phyloP scores from a whole-genome alignment of 768 basidiomycete genomes.

The Leccinum rimulosum region DNA sequence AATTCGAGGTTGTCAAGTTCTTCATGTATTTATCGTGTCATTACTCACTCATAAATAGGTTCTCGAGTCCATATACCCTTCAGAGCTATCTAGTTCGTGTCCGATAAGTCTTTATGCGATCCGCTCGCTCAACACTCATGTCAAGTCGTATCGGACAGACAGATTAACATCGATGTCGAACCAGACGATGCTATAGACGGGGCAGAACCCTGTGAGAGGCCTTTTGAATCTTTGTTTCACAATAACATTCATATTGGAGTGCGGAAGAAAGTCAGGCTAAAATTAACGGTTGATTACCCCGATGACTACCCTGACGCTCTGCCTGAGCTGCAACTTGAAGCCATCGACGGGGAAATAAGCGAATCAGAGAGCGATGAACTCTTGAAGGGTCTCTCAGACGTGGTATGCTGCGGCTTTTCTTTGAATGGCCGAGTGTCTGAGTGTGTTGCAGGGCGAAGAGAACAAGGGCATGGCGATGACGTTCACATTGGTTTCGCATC shows the following conservation, averaged over 20 bases:
- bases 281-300: slow-evolving; percentile 72
- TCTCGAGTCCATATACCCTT: slow-evolving; percentile 93
- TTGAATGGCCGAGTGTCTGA: background rate
- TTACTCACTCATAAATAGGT: slow-evolving; percentile 50
- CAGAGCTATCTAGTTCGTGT: slow-evolving; percentile 86
- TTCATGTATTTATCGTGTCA: slow-evolving; percentile 4
- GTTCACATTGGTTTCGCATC: slow-evolving; percentile 85
- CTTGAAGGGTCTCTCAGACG: slow-evolving; percentile 52
- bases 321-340: slow-evolving; percentile 68
- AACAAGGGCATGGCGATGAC: slow-evolving; percentile 97
- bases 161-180: slow-evolving; percentile 82
- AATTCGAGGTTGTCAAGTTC: slow-evolving; percentile 70
- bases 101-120: slow-evolving; percentile 30
- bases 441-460: slow-evolving; percentile 61
- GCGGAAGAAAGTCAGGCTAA: slow-evolving; percentile 63
- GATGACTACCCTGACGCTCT: slow-evolving; percentile 81
- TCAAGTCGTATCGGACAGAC: slow-evolving; percentile 81
- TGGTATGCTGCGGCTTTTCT: slow-evolving; percentile 41
- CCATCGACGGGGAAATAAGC: slow-evolving; percentile 62
- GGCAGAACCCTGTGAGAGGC: slow-evolving; percentile 48
- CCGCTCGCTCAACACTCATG: slow-evolving; percentile 46
- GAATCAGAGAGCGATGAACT: slow-evolving; percentile 55
- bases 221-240: background rate
- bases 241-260: slow-evolving; percentile 10
- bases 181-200: slow-evolving; percentile 76